These are phyloP conservation scores for Pseudodiploospora longispora DNA, from an alignment of 2,329 filamentous ascomycete species.

Conservation along the genomic window DNA sequence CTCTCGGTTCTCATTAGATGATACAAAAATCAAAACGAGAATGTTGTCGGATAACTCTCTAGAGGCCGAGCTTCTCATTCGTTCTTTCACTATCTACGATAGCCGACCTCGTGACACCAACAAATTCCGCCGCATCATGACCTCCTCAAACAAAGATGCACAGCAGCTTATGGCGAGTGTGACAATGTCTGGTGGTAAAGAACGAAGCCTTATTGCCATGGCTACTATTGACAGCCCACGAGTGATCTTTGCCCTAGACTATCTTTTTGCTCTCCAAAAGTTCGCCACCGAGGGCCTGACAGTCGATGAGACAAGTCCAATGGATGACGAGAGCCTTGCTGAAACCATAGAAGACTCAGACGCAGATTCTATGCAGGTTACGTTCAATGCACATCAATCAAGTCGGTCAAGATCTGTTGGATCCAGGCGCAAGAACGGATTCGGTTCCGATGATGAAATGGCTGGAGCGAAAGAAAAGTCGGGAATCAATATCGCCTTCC, in stretches of 20 bases:
- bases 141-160: slow-evolving; percentile 85
- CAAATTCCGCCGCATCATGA: slow-evolving; percentile 98
- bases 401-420: slow-evolving; percentile 19
- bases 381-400: slow-evolving; percentile 28
- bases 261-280: slow-evolving; percentile 79
- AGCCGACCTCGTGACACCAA: slow-evolving; percentile 83
- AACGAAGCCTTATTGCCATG: slow-evolving; percentile 79
- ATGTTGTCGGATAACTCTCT: slow-evolving; percentile 89
- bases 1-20: slow-evolving; percentile 88
- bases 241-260: slow-evolving; percentile 92
- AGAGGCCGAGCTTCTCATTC: slow-evolving; percentile 86
- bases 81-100: slow-evolving; percentile 91
- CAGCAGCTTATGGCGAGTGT: slow-evolving; percentile 98
- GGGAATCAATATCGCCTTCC: slow-evolving; percentile 71
- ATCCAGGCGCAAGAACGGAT: slow-evolving; percentile 17
- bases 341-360: slow-evolving; percentile 54
- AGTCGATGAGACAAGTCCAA: slow-evolving; percentile 45
- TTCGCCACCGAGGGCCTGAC: slow-evolving; percentile 69
- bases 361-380: slow-evolving; percentile 46
- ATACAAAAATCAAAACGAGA: slow-evolving; percentile 82
- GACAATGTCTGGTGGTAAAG: slow-evolving; percentile 78
- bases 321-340: slow-evolving; percentile 44
- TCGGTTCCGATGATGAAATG: slow-evolving; percentile 9
- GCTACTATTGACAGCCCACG: slow-evolving; percentile 90
- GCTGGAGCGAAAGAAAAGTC: slow-evolving; percentile 14